These are phyloP conservation scores for Sarocladiaceae sp. DNA, from an alignment of 2,329 filamentous ascomycete genomes.

Conservation along the genomic window DNA sequence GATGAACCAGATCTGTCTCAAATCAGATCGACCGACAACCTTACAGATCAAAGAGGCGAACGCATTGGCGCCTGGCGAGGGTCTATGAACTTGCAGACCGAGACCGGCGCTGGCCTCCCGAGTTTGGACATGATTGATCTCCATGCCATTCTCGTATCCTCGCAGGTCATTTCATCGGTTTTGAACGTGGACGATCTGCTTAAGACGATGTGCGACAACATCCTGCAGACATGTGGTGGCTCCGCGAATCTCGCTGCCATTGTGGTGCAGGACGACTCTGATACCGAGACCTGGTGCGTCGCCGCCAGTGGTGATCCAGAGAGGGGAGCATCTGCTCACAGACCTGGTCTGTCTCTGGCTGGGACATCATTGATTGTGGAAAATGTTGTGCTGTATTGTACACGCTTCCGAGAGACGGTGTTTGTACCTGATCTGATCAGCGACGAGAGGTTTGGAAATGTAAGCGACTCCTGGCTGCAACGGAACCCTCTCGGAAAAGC, in stretches of 20 bases:
- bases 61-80: conserved; percentile 61
- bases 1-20: conserved; percentile 38
- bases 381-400: conserved; percentile 72
- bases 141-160: conserved; percentile 73
- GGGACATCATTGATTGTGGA: conserved; percentile 67
- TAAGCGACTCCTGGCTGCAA: conserved; percentile 63
- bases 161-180: conserved; percentile 75
- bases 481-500: conserved; percentile 67
- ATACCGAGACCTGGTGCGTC: conserved; percentile 62
- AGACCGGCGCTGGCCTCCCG: conserved; percentile 60
- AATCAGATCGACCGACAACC: conserved; percentile 35
- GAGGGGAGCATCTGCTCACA: conserved; percentile 61
- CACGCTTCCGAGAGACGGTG: conserved; percentile 70
- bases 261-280: conserved; percentile 60
- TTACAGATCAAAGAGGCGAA: conserved; percentile 50
- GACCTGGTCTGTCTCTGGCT: conserved; percentile 59
- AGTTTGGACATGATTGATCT: conserved; percentile 81
- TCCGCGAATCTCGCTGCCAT: conserved; percentile 69
- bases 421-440: conserved; percentile 70
- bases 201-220: conserved; percentile 78
- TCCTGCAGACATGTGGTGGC: conserved; percentile 70
- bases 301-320: conserved; percentile 72
- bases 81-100: conserved; percentile 50
- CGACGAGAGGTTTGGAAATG: conserved; percentile 75
- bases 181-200: conserved; percentile 71